These are phyloP conservation scores for Chaetothyriales sp. DNA, from an alignment of 2,329 filamentous ascomycete genomes.

Conservation along the genomic window DNA sequence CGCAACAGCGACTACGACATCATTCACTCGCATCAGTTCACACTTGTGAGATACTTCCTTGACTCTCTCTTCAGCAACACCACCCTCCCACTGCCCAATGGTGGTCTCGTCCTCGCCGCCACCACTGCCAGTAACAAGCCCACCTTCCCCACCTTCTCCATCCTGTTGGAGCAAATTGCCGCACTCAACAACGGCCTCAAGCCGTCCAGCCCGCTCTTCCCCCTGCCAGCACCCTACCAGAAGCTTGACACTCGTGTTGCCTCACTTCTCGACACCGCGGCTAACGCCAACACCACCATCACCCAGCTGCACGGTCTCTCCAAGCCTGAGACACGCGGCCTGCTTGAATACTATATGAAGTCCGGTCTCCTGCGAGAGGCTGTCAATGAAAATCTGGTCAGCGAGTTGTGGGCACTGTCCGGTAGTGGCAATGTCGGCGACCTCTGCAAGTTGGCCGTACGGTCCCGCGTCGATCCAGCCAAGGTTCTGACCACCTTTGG, in stretches of 20 bases:
- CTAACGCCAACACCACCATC: slow-evolving; percentile 21
- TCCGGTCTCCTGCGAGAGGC: slow-evolving; percentile 62
- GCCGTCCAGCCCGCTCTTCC: slow-evolving; percentile 27
- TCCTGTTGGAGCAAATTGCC: slow-evolving; percentile 42
- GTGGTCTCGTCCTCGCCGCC: slow-evolving; percentile 62
- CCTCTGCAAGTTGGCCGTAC: slow-evolving; percentile 54
- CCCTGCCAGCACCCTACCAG: slow-evolving; percentile 37
- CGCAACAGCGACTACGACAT: slow-evolving; percentile 51
- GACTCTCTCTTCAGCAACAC: slow-evolving; percentile 50
- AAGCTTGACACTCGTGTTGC: slow-evolving; percentile 39
- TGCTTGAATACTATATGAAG: slow-evolving; percentile 87
- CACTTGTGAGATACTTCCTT: slow-evolving; percentile 58
- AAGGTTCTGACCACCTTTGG: slow-evolving; percentile 1
- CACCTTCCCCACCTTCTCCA: slow-evolving; percentile 49
- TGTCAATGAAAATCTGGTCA: slow-evolving; percentile 55
- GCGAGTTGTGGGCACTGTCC: slow-evolving; percentile 69
- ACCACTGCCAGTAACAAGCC: slow-evolving; percentile 58
- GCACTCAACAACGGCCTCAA: slow-evolving; percentile 24
- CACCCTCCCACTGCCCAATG: slow-evolving; percentile 43
- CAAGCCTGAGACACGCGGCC: slow-evolving; percentile 56
- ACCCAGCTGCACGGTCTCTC: slow-evolving; percentile 51
- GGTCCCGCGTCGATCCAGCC: slow-evolving; percentile 21
- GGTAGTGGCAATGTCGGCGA: slow-evolving; percentile 73
- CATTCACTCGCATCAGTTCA: slow-evolving; percentile 76
- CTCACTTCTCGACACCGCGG: slow-evolving; percentile 23